Percentiles rank a stretch among this genome's conserved stretches.
phyloP scores from a whole-genome alignment of 2,329 filamentous ascomycete species.

The Monosporascus sp. region DNA sequence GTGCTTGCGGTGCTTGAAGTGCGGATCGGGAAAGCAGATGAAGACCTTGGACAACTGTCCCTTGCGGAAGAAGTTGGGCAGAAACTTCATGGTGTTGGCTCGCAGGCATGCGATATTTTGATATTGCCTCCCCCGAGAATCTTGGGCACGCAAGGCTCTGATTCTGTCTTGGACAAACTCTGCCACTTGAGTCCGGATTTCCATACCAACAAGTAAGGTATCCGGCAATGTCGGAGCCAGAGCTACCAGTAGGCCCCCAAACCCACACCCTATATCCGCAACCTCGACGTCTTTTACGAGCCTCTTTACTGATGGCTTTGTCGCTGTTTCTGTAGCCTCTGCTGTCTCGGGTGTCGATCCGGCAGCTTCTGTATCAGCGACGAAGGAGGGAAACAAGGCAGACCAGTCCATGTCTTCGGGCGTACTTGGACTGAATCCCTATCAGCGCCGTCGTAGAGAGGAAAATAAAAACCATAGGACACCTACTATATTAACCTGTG shows the following conservation, averaged over 20 bases:
- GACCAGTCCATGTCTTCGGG: constrained; percentile 92
- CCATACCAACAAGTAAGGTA: constrained; percentile 79
- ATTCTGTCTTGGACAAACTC: constrained; percentile 88
- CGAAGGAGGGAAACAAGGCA: constrained; percentile 71
- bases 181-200: constrained; percentile 86
- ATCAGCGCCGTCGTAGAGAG: constrained; percentile 4
- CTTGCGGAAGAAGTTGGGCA: constrained; percentile 92
- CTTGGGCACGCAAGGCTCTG: constrained; percentile 68
- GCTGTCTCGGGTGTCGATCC: constrained; percentile 17
- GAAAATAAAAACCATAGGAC: neutral
- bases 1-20: constrained; percentile 96
- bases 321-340: constrained; percentile 9
- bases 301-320: constrained; percentile 20
- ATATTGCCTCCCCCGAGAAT: constrained; percentile 50
- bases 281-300: constrained; percentile 74
- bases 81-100: constrained; percentile 97
- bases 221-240: constrained; percentile 77
- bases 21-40: constrained; percentile 96
- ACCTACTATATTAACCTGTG: constrained; percentile 82
- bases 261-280: constrained; percentile 95
- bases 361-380: constrained; percentile 31
- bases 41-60: constrained; percentile 85
- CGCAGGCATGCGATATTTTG: constrained; percentile 87
- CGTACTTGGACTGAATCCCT: constrained; percentile 58
- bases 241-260: constrained; percentile 84